Percentiles rank a stretch among this genome's conserved stretches.
Conservation (phyloP, 495 filamentous ascomycete genomes). For the Stereocaulon alpinum region DNA sequence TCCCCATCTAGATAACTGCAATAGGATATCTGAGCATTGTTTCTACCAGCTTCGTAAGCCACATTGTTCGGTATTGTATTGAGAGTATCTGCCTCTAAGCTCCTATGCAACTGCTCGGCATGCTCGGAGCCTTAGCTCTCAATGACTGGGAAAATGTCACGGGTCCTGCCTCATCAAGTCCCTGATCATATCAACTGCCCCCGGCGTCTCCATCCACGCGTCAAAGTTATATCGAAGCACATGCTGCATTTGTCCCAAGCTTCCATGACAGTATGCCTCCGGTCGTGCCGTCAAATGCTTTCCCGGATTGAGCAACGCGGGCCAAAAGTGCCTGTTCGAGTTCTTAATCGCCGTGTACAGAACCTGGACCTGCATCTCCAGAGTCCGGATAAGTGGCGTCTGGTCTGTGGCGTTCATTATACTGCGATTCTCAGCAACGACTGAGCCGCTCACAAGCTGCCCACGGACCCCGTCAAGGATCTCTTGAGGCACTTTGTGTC, state of each 20-base stretch:
- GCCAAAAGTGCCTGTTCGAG: conserved; percentile 28
- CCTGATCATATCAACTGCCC: conserved; percentile 27
- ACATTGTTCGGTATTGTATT: no score
- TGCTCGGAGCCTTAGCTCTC: no score
- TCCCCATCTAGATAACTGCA: no score
- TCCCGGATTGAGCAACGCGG: conserved; percentile 25
- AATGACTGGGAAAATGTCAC: background rate
- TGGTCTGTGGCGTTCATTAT: conserved; percentile 20
- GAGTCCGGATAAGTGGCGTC: conserved; percentile 11
- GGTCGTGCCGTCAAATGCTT: conserved; percentile 23
- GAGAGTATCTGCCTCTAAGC: no score
- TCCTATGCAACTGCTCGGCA: no score
- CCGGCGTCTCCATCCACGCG: conserved; percentile 32
- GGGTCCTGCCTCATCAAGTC: background rate
- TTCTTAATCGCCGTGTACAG: conserved; percentile 22
- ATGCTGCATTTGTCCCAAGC: conserved; percentile 26
- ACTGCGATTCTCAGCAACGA: background rate
- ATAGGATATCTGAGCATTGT: no score
- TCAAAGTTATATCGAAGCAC: conserved; percentile 29
- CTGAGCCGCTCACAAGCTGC: background rate
- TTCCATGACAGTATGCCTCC: conserved; percentile 18
- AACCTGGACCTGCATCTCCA: conserved; percentile 23
- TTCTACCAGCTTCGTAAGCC: no score
- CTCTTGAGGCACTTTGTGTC: conserved; percentile 22
- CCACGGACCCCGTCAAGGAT: conserved; percentile 21